Base-by-base conservation (phyloP, 805 yeast genomes). In the Cyberlindnera veronae region DNA sequence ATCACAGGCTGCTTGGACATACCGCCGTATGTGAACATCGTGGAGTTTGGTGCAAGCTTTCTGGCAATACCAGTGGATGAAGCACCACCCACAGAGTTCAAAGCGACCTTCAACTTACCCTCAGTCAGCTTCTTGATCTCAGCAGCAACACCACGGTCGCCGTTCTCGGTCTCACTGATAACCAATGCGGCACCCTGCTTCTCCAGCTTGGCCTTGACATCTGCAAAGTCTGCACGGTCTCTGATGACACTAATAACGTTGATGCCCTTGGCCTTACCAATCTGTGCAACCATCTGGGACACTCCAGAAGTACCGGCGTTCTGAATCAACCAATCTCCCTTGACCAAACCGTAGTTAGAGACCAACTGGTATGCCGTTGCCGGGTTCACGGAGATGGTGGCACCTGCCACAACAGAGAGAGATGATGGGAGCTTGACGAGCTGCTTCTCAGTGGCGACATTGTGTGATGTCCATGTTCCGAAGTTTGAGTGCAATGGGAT, bases 271-370 rank as follows among this genome's bases (percentile, higher is more conserved):
- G 79, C 68, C 49, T 77, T 77, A 22, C 86, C 96, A 39, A 93
- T 76, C 63, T 93, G 99, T 35, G 88, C 74, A 7, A 95, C 98
- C 52, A 84, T 81, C 51, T 88, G 79, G 6, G 96, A 96, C 10
- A 93, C 99, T 21, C 93, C 95, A 7, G 96, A 87, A 50, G 88
- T 93, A 26, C 96, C 98, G 23, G 96, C 99, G 55, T 91, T 93
- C 66, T 93, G 98, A 46, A 93, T 80, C 48, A 93, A 77, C 95
- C 96, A 93, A 61, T 90, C 90, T 29, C 67, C 68, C 60, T 68
- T 59, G 14, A 56, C 38, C 20, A 52, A 39, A 5, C 66, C 58
- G 60, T 77, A 84, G 62, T 82, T 75, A 14, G 83, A 78, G 46
- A 91, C 80, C 85, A 93, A 76, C 62, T 87, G 85, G 55, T 79